A percentile compares a stretch with the other conserved stretches of the same genome.
These are phyloP conservation scores for Colletotrichum lupini DNA, from an alignment of 2,329 filamentous ascomycete species.

Conservation along the genomic window DNA sequence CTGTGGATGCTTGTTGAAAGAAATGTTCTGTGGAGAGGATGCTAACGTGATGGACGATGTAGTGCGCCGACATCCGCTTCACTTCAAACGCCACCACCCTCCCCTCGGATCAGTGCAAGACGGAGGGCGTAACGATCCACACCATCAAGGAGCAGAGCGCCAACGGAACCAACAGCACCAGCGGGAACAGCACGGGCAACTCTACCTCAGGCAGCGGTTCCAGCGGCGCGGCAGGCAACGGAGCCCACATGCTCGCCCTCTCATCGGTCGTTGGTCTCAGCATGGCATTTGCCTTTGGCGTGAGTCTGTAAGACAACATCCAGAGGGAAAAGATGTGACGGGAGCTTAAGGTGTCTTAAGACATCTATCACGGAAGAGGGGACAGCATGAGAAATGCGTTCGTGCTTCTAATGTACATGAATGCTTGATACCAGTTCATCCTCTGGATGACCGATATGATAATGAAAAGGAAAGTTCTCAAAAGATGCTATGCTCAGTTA, in stretches of 20 bases:
- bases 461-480: background rate
- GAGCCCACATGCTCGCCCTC: conserved; percentile 43
- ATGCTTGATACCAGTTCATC: conserved; percentile 33
- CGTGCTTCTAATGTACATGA: conserved; percentile 35
- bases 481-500: conserved; percentile 2
- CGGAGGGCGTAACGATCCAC: conserved; percentile 61
- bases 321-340: too few relatives aligned
- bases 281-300: conserved; percentile 49
- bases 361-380: background rate
- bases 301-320: conserved; percentile 45
- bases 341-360: too few relatives aligned
- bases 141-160: conserved; percentile 44
- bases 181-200: conserved; percentile 27
- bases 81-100: conserved; percentile 59
- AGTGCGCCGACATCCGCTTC: conserved; percentile 82
- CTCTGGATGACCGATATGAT: conserved; percentile 1
- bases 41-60: conserved; percentile 29
- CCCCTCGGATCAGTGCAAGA: conserved; percentile 64
- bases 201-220: conserved; percentile 15
- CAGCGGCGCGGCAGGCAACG: conserved; percentile 34
- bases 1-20: too few relatives aligned
- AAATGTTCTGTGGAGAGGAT: background rate
- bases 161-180: conserved; percentile 34
- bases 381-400: conserved; percentile 20
- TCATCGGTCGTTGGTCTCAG: conserved; percentile 51